Conservation (phyloP, 352 stramenopile species). For the Phytophthora multivora region DNA sequence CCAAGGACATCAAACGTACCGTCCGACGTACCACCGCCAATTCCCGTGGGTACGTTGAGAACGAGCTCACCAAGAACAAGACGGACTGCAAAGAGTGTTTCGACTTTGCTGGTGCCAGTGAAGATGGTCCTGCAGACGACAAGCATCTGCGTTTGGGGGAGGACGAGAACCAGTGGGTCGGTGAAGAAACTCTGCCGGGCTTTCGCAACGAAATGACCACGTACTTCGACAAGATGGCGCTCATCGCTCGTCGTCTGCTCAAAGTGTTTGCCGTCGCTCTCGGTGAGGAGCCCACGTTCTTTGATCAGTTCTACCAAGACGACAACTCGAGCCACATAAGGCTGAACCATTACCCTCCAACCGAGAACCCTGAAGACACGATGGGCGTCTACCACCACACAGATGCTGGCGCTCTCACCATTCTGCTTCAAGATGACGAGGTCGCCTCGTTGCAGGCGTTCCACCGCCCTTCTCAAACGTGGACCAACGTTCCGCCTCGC, state of each 20-base stretch:
- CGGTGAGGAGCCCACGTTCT: conserved; percentile 43
- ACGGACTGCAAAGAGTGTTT: conserved; percentile 86
- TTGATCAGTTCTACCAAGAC: conserved; percentile 59
- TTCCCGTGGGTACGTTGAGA: conserved; percentile 91
- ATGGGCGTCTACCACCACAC: conserved; percentile 34
- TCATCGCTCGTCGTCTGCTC: conserved; percentile 49
- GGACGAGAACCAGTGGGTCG: conserved; percentile 86
- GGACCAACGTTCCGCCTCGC: conserved; percentile 44
- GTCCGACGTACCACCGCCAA: conserved; percentile 76
- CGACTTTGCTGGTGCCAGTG: conserved; percentile 57
- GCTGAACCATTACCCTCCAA: conserved; percentile 91
- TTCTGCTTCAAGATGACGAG: conserved; percentile 60
- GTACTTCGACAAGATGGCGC: conserved; percentile 52
- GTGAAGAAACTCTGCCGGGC: conserved; percentile 39
- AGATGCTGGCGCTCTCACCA: conserved; percentile 51
- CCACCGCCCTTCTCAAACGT: conserved; percentile 41
- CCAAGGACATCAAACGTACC: conserved; percentile 49
- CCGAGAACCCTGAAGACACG: conserved; percentile 35
- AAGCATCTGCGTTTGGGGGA: conserved; percentile 72
- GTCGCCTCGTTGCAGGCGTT: conserved; percentile 55
- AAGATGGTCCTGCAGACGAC: conserved; percentile 44
- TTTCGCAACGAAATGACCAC: conserved; percentile 54
- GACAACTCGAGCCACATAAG: conserved; percentile 89
- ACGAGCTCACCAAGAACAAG: conserved; percentile 77
- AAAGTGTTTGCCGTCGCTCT: conserved; percentile 55